phyloP scores from a whole-genome alignment of 176 grass and related monocot genomes.

The Typha latifolia region DNA sequence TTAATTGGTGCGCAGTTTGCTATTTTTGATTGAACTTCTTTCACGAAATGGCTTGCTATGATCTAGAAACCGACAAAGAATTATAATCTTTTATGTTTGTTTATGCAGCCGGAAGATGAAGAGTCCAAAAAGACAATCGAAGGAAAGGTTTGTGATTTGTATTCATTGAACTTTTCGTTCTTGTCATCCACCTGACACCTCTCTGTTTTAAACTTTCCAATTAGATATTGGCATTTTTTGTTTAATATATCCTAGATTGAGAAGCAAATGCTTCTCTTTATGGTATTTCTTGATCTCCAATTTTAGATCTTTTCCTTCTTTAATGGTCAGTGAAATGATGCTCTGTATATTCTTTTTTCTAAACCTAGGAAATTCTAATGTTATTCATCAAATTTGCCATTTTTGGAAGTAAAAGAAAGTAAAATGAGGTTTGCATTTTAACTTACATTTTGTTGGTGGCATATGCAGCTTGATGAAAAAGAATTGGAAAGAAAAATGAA shows the following conservation, averaged over 20 bases:
- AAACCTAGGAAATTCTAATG: not conserved
- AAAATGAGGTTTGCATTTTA: not conserved
- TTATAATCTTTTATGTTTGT: not conserved
- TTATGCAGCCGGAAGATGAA: not conserved
- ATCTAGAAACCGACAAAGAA: not conserved
- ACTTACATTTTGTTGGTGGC: not conserved
- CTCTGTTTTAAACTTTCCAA: too few relatives aligned
- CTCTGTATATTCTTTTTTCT: not conserved
- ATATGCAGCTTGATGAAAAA: conserved; percentile 37
- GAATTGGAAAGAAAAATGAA: conserved; percentile 51
- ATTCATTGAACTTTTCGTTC: not conserved
- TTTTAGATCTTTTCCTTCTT: not conserved
- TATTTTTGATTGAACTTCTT: too few relatives aligned
- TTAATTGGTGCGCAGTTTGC: too few relatives aligned
- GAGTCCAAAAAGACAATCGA: not conserved
- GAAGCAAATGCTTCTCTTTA: not conserved
- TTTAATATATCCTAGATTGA: not conserved
- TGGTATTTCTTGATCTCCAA: not conserved
- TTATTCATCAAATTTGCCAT: not conserved
- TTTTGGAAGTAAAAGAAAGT: not conserved
- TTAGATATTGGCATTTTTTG: not conserved
- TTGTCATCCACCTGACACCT: not conserved
- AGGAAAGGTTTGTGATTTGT: not conserved
- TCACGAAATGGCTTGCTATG: not conserved
- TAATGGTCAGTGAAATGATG: not conserved